A percentile compares a stretch with the other conserved stretches of the same genome.
Evolutionary conservation across 306 rosid species (phyloP).

Genomic region (Acacia acuminata): DNA sequence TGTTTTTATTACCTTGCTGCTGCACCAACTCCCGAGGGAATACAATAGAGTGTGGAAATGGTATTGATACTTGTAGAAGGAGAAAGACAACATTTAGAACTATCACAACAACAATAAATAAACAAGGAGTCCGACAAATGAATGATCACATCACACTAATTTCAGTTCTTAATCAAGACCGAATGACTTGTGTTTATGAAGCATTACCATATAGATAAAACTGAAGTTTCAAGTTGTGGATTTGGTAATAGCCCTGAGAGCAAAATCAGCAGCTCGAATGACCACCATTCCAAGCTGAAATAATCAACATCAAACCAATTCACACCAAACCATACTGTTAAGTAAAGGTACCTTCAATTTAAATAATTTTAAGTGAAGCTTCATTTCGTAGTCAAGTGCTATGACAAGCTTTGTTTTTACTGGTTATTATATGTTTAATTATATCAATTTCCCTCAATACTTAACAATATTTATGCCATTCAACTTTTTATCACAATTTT

Average conservation of each 20-base stretch:
- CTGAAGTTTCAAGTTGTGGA: conserved; percentile 65
- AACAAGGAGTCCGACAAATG: not conserved
- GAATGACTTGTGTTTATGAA: not conserved
- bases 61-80: conserved; percentile 45
- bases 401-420: not conserved
- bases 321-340: not conserved
- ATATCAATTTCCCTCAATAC: too few species aligned
- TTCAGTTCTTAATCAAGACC: not conserved
- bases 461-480: not conserved
- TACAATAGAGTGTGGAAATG: conserved; percentile 35
- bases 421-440: too few species aligned
- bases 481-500: too few species aligned
- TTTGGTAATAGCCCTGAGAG: conserved; percentile 36
- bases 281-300: conserved; percentile 60
- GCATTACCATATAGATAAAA: conserved; percentile 57
- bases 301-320: not conserved
- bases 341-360: too few species aligned
- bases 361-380: not conserved
- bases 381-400: not conserved
- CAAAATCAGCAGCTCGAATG: conserved; percentile 1
- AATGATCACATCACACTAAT: not conserved
- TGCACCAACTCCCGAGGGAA: conserved; percentile 57
- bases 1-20: conserved; percentile 50
- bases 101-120: not conserved
- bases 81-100: not conserved